Conservation (phyloP, 2,329 filamentous ascomycete species). For the Pestalotiopsis sp. region DNA sequence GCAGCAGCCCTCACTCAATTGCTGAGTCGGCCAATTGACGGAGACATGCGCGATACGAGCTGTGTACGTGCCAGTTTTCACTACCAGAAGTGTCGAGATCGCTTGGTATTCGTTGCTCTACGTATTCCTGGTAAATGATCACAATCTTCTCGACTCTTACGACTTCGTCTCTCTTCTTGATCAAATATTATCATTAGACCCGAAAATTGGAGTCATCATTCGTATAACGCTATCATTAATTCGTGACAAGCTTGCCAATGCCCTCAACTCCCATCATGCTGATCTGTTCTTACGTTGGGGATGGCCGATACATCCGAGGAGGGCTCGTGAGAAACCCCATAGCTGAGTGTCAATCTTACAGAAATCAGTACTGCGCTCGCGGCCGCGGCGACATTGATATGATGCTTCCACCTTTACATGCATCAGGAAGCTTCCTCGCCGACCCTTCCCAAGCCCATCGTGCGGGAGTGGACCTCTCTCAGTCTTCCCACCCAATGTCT, state of each 20-base stretch:
- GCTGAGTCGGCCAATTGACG: too few relatives aligned
- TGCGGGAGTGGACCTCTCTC: slow-evolving; percentile 46
- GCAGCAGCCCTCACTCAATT: too few relatives aligned
- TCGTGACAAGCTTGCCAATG: background rate
- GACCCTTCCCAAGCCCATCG: slow-evolving; percentile 29
- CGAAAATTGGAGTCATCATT: background rate
- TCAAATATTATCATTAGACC: slow-evolving; percentile 3
- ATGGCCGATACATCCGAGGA: background rate
- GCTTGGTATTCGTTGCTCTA: too few relatives aligned
- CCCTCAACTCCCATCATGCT: background rate
- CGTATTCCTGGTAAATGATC: background rate
- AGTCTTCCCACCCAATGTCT: slow-evolving; percentile 59
- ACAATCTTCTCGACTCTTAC: background rate
- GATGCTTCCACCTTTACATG: background rate
- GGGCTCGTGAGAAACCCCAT: background rate
- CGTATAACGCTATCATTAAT: slow-evolving; percentile 6
- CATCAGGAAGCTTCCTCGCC: slow-evolving; percentile 29
- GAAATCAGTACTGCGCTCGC: background rate
- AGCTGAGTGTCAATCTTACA: background rate
- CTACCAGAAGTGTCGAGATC: too few relatives aligned
- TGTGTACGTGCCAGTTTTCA: too few relatives aligned
- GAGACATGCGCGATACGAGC: too few relatives aligned
- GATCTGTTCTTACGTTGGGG: background rate
- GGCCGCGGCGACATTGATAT: background rate
- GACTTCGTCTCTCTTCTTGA: background rate